Conservation (phyloP, 768 basidiomycete genomes). For the Artomyces pyxidatus region DNA sequence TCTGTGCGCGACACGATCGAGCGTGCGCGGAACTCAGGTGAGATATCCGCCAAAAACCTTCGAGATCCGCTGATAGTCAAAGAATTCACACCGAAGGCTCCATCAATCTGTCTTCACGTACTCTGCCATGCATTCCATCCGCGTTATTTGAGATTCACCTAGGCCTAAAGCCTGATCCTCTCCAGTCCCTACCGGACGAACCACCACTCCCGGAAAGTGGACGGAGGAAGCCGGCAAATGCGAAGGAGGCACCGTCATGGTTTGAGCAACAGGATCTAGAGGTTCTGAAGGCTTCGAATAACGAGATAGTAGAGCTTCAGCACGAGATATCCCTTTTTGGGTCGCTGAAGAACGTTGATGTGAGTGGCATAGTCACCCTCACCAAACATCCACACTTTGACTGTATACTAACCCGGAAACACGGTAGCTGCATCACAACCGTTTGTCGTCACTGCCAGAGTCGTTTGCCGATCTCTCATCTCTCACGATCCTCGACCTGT, state of each 20-base stretch:
- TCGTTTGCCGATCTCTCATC: slow-evolving; percentile 61
- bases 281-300: slow-evolving; percentile 71
- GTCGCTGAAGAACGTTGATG: slow-evolving; percentile 72
- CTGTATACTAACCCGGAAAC: slow-evolving; percentile 8
- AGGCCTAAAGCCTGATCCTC: slow-evolving; percentile 60
- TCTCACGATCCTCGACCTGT: slow-evolving; percentile 64
- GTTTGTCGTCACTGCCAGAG: slow-evolving; percentile 49
- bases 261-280: slow-evolving; percentile 77
- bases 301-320: slow-evolving; percentile 72
- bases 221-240: slow-evolving; percentile 31
- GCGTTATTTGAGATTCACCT: slow-evolving; percentile 77
- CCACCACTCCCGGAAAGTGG: slow-evolving; percentile 33
- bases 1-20: slow-evolving; percentile 70
- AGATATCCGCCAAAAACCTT: slow-evolving; percentile 16
- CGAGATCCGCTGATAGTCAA: slow-evolving; percentile 37
- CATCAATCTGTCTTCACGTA: slow-evolving; percentile 69
- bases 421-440: slow-evolving; percentile 67
- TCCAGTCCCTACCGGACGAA: slow-evolving; percentile 58
- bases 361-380: slow-evolving; percentile 30
- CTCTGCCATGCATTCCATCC: slow-evolving; percentile 65
- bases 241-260: slow-evolving; percentile 53
- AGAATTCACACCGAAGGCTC: slow-evolving; percentile 45
- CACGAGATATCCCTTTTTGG: slow-evolving; percentile 81
- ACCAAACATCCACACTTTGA: neutral
- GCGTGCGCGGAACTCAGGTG: slow-evolving; percentile 70